Percentiles rank a stretch among this genome's conserved stretches.
These are phyloP conservation scores for Scutellaria baicalensis DNA, from an alignment of 257 asterid genomes.

Conservation along the genomic window DNA sequence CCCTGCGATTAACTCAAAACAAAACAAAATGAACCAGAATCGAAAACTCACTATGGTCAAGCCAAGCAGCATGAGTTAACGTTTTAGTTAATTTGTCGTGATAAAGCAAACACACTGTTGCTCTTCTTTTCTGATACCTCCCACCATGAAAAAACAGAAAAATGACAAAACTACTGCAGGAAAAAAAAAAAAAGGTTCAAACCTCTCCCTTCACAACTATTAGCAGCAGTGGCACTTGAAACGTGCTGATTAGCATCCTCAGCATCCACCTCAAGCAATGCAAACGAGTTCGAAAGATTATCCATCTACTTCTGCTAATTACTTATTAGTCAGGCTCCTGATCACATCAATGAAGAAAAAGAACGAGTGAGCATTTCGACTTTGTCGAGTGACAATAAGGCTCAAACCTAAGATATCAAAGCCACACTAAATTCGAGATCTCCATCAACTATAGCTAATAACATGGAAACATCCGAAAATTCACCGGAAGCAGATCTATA, in stretches of 20 bases:
- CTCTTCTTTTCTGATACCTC: not conserved
- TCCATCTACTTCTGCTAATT: constrained; percentile 36
- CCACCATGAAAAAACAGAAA: not conserved
- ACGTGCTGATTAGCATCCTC: constrained; percentile 29
- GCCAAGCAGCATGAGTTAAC: not conserved
- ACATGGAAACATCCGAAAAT: not conserved
- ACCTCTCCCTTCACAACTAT: constrained; percentile 21
- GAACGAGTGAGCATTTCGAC: not conserved
- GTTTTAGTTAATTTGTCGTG: not conserved
- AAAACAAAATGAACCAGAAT: not conserved
- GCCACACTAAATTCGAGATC: constrained; percentile 10
- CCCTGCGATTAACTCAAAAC: not conserved
- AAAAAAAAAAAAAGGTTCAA: not conserved
- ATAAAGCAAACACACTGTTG: not conserved
- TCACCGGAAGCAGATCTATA: not conserved
- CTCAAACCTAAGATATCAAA: not conserved
- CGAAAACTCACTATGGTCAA: not conserved
- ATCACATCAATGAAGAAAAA: not conserved
- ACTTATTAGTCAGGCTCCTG: constrained; percentile 21
- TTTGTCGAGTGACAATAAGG: not conserved
- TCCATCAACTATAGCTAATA: not conserved
- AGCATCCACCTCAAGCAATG: constrained; percentile 59
- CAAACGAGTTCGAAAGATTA: constrained; percentile 59
- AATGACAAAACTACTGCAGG: not conserved
- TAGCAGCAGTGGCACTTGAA: constrained; percentile 11